Conservation (phyloP, 768 basidiomycete genomes). For the Collybia mongolica region DNA sequence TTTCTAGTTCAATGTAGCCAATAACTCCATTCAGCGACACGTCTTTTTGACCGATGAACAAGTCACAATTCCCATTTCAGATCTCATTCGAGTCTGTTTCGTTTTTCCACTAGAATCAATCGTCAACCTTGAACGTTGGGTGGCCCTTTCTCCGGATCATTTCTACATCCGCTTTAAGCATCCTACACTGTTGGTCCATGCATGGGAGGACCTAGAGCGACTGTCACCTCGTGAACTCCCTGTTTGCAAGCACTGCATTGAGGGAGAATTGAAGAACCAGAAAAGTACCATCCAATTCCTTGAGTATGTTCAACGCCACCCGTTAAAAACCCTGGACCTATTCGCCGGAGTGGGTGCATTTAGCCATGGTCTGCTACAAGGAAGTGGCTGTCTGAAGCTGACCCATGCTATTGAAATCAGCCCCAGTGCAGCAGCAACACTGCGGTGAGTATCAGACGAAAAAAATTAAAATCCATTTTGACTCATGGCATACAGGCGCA, state of each 20-base stretch:
- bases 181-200: constrained; percentile 33
- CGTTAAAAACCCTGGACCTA: constrained; percentile 39
- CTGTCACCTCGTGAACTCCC: constrained; percentile 33
- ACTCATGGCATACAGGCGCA: constrained; percentile 35
- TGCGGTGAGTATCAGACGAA: constrained; percentile 46
- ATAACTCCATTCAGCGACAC: constrained; percentile 44
- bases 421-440: constrained; percentile 71
- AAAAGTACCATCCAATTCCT: constrained; percentile 33
- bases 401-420: constrained; percentile 71
- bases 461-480: not conserved
- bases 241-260: constrained; percentile 48
- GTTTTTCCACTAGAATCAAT: constrained; percentile 37
- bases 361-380: constrained; percentile 52
- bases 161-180: constrained; percentile 58
- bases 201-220: constrained; percentile 34
- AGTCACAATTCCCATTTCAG: constrained; percentile 25
- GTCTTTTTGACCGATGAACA: constrained; percentile 58
- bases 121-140: constrained; percentile 39
- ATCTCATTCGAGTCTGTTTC: constrained; percentile 47
- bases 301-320: constrained; percentile 19
- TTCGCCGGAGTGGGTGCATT: constrained; percentile 65
- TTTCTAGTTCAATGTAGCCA: not conserved
- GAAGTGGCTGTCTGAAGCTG: constrained; percentile 51
- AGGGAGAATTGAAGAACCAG: constrained; percentile 26
- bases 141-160: constrained; percentile 50